Evolutionary conservation across 441 rosid genomes (phyloP), one percentile per base, ranked within the genome.

Genomic region (Brassica hybrid): DNA sequence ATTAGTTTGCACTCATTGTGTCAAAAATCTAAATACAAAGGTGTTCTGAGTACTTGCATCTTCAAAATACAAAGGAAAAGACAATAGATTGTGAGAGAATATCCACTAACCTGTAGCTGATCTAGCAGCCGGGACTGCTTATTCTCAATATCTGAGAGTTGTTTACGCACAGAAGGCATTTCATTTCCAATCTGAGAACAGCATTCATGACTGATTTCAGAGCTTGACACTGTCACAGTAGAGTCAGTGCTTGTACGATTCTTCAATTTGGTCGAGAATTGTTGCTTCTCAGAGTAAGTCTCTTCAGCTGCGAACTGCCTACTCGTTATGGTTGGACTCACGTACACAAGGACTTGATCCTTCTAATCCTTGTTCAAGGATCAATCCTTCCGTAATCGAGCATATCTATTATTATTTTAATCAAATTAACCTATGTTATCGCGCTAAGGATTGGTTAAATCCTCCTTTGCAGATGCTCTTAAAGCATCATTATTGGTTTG

Each of bases 91-190:
- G 65, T 60, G 65, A n/a, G 1, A 13, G 62, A 54, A 14, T 6
- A 41, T 57, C 16, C 57, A 57, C 76, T 69, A 83, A 94, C 99
- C 99, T 91, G 97, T 59, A 94, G 82, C 74, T 89, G 78, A 79
- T 93, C 96, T 84, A 93, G 81, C 76, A 92, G 67, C 71, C 69
- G 87, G 18, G 92, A 86, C 73, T 92, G 97, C 77, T 85, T 89
- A 76, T 80, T 87, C 79, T 93, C 97, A 25, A 94, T 88, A 73
- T 88, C 97, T 74, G 77, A 78, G 81, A 92, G 97, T 69, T 94
- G 96, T 80, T 89, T 88, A 77, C 85, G 88, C 25, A 94, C 86
- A 85, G 77, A 86, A 83, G 80, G 80, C 91, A 92, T 89, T 84
- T 91, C 95, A 79, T 75, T 81, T 61, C 80, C 83, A 52, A 84